Conservation (phyloP, 1,139 yeast species). For the Zygoascus sp. region DNA sequence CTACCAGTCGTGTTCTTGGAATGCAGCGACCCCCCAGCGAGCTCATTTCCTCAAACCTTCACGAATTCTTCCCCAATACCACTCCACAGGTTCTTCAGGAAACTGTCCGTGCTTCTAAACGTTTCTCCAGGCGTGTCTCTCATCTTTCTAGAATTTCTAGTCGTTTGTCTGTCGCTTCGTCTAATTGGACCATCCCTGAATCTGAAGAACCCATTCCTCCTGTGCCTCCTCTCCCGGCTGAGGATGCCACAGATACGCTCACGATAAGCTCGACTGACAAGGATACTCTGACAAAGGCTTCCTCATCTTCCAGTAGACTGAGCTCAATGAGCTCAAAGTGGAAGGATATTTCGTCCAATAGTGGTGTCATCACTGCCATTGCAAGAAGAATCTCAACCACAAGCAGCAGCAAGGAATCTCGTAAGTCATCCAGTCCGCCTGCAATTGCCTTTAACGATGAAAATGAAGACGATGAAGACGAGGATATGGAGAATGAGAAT, state of each 20-base stretch:
- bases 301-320: background rate
- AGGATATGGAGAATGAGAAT: conserved; percentile 17
- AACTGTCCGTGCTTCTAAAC: conserved; percentile 77
- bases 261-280: background rate
- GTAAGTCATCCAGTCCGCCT: conserved; percentile 14
- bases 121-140: conserved; percentile 64
- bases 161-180: conserved; percentile 33
- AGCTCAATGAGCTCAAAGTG: background rate
- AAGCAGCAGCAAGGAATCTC: conserved; percentile 31
- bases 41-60: conserved; percentile 80
- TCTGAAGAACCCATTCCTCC: conserved; percentile 33
- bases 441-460: conserved; percentile 1
- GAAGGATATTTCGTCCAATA: conserved; percentile 9
- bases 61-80: conserved; percentile 89
- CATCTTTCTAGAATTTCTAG: conserved; percentile 31
- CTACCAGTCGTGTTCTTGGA: conserved; percentile 7
- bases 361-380: conserved; percentile 22
- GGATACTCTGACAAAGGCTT: background rate
- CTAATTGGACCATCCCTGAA: conserved; percentile 26
- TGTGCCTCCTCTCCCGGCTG: conserved; percentile 28
- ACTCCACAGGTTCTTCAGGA: conserved; percentile 67
- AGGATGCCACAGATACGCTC: conserved; percentile 8
- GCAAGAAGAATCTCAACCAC: conserved; percentile 27
- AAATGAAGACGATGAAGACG: conserved; percentile 25
- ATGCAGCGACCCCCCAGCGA: conserved; percentile 87